Evolutionary conservation across 225 moss, liverwort and hornwort species (phyloP), one percentile per base, ranked within the genome.

Genomic region (Marchantia polymorpha): DNA sequence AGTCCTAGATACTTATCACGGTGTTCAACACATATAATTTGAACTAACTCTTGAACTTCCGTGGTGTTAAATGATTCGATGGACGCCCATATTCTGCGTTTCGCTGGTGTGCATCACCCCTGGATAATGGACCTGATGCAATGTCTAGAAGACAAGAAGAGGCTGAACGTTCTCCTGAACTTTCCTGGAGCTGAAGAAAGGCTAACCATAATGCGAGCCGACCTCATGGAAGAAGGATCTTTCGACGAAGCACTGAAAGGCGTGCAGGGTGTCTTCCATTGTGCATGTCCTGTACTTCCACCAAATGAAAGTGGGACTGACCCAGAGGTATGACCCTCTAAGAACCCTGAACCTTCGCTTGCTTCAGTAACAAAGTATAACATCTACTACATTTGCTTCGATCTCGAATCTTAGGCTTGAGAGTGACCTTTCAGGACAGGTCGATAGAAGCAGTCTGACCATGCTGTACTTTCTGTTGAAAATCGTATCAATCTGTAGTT

Each of bases 201-300:
- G 79, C 89, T 99, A 76, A 88, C 83, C 64, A 88, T 99, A 39
- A 70, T 89, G 77, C 82, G 82, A 79, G 92, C 90, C 23, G 91
- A 94, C 69, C 84, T 99, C 55, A 52, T 93, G 75, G 85, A 93
- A 63, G 94, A 94, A 79, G 93, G 91, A 20, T 84, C 86, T 70
- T 99, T 94, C 22, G 93, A 93, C 73, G 81, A 80, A 58, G 94
- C 91, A 54, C 84, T 93, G 81, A 70, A 84, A 66, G 97, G 93
- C 46, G 97, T 94, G 69, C 84, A 90, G 59, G 93, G 92, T 25
- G 94, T 94, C 47, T 97, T 97, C 79, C 97, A 97, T 83, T 91
- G 91, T 59, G 94, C 97, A 15, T 87, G 91, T 80, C 97, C 97
- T 78, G 93, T 97, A 64, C 7, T 92, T n/a, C 81, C 84, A 47